These are phyloP conservation scores for Abortiporus biennis DNA, from an alignment of 1,284 basidiomycete species.

Conservation along the genomic window DNA sequence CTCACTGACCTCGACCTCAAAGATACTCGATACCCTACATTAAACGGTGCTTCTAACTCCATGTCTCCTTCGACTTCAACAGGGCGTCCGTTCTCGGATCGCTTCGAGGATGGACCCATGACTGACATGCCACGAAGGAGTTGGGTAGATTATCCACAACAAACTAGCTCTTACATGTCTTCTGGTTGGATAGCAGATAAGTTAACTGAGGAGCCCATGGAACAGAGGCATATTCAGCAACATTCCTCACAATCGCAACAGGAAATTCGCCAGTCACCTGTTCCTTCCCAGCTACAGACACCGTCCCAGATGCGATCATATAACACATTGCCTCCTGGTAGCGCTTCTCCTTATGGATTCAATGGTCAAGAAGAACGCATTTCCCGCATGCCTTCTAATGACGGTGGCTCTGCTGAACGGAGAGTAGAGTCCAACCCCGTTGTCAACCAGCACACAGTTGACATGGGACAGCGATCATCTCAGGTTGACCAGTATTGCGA, in stretches of 20 bases:
- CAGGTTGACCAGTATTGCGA: conserved; percentile 14
- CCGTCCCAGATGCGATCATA: conserved; percentile 1
- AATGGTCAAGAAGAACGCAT: conserved; percentile 6
- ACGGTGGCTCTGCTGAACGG: conserved; percentile 5
- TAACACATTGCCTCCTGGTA: neutral
- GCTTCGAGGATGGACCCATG: conserved; percentile 13
- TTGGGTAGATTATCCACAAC: conserved; percentile 16
- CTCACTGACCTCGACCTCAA: conserved; percentile 52
- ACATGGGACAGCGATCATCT: conserved; percentile 25
- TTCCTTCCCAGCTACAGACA: neutral
- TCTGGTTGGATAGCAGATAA: conserved; percentile 20
- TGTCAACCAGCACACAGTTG: conserved; percentile 15
- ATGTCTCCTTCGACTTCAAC: conserved; percentile 4
- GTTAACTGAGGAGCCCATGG: conserved; percentile 16
- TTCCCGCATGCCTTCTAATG: conserved; percentile 7
- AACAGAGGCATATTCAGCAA: neutral
- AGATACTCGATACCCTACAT: conserved; percentile 54
- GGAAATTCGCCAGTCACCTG: conserved; percentile 1
- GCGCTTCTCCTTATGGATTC: conserved; percentile 1
- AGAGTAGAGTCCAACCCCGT: too few species aligned
- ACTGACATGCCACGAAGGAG: conserved; percentile 19
- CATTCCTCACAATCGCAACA: neutral
- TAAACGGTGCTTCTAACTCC: conserved; percentile 20
- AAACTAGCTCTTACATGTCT: conserved; percentile 4
- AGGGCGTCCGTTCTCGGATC: conserved; percentile 3